These are phyloP conservation scores for Pseudohalonectria lignicola DNA, from an alignment of 2,329 filamentous ascomycete genomes.

Conservation along the genomic window DNA sequence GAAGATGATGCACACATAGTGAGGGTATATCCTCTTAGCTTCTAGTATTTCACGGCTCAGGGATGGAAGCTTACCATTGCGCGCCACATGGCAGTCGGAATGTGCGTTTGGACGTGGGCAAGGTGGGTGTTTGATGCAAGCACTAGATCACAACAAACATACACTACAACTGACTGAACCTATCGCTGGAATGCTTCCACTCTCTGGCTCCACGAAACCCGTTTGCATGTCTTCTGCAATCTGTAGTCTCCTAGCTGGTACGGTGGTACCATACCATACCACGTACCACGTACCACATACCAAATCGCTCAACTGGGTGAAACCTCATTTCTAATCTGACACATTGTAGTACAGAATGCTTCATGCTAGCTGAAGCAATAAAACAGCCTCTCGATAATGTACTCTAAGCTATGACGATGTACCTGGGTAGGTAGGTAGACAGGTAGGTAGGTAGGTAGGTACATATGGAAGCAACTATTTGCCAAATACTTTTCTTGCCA, in stretches of 20 bases:
- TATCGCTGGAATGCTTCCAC: background rate
- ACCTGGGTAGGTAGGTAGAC: background rate
- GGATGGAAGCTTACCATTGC: no score
- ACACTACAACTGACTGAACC: background rate
- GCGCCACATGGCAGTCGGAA: no score
- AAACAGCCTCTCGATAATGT: background rate
- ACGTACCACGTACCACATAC: no score
- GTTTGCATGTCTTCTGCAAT: no score
- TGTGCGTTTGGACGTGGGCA: no score
- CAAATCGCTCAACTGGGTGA: no score
- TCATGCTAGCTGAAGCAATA: background rate
- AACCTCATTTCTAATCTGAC: background rate
- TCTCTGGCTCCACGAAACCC: no score
- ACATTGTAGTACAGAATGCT: background rate
- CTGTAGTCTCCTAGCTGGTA: no score
- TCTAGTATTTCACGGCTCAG: background rate
- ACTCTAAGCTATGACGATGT: background rate
- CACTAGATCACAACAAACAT: background rate
- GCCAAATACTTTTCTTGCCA: background rate
- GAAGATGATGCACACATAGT: background rate
- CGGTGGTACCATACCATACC: no score
- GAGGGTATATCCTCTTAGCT: background rate
- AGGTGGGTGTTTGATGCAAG: no score
- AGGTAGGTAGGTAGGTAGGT: background rate
- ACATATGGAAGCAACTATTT: background rate